These are phyloP conservation scores for Spathaspora hagerdaliae DNA, from an alignment of 805 yeast genomes.

Conservation along the genomic window DNA sequence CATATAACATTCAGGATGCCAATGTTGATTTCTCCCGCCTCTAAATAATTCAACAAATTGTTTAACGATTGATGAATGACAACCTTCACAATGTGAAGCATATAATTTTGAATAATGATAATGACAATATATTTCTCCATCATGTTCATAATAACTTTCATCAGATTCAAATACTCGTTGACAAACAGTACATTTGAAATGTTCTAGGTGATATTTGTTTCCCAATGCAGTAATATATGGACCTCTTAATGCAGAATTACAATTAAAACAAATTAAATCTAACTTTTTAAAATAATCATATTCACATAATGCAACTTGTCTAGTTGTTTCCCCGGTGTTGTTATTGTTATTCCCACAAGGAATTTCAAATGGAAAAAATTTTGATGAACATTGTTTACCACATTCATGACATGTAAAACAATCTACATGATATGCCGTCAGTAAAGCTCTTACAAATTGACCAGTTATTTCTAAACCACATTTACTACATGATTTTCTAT, in stretches of 20 bases:
- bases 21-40: slow-evolving; percentile 89
- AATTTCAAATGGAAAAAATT: slow-evolving; percentile 78
- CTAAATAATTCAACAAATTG: slow-evolving; percentile 90
- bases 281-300: slow-evolving; percentile 85
- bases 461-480: slow-evolving; percentile 44
- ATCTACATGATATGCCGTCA: slow-evolving; percentile 74
- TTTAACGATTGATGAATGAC: slow-evolving; percentile 84
- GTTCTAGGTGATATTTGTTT: slow-evolving; percentile 89
- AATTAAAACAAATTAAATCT: slow-evolving; percentile 79
- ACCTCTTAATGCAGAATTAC: slow-evolving; percentile 83
- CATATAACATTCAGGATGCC: slow-evolving; percentile 99
- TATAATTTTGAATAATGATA: slow-evolving; percentile 83
- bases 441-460: slow-evolving; percentile 84
- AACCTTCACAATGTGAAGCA: slow-evolving; percentile 91
- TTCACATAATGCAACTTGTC: slow-evolving; percentile 69
- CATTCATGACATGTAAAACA: slow-evolving; percentile 89
- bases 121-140: slow-evolving; percentile 80
- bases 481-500: slow-evolving; percentile 27
- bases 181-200: slow-evolving; percentile 88
- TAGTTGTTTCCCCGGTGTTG: slow-evolving; percentile 26
- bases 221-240: slow-evolving; percentile 93
- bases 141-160: slow-evolving; percentile 88
- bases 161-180: slow-evolving; percentile 82
- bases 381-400: slow-evolving; percentile 72
- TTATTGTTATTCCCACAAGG: slow-evolving; percentile 33